A percentile compares a stretch with the other conserved stretches of the same genome.
phyloP scores from a whole-genome alignment of 2,329 filamentous ascomycete species.

The Ceratocystis harringtonii region DNA sequence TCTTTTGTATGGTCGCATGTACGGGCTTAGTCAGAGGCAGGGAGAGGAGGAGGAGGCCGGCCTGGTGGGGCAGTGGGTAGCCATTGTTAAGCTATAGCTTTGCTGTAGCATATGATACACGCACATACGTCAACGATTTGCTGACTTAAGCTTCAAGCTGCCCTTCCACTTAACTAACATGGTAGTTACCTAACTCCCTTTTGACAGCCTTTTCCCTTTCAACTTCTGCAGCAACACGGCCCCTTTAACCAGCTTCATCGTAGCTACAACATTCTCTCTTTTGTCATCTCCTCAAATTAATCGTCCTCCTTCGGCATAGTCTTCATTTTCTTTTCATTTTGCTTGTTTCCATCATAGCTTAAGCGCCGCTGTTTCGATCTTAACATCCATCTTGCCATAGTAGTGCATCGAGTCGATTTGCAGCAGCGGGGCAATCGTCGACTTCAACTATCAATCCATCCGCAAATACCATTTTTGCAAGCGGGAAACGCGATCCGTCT shows the following conservation, averaged over 20 bases:
- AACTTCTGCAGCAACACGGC: not conserved
- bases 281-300: not conserved
- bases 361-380: not conserved
- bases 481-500: too few species aligned
- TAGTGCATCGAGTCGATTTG: too few species aligned
- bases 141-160: not conserved
- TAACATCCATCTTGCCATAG: not conserved
- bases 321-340: not conserved
- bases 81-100: conserved; percentile 4
- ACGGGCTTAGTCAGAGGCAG: not conserved
- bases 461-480: too few species aligned
- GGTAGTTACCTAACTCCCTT: too few species aligned
- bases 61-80: not conserved
- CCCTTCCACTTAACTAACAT: not conserved
- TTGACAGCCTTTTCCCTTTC: too few species aligned
- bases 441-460: too few species aligned
- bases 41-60: not conserved
- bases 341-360: not conserved
- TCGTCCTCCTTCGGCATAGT: not conserved
- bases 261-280: not conserved
- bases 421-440: too few species aligned
- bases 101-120: not conserved
- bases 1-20: too few species aligned
- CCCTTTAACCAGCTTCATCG: not conserved
- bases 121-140: not conserved